phyloP scores from a whole-genome alignment of 106 monocot genomes.

The Dendrobium huoshanense region DNA sequence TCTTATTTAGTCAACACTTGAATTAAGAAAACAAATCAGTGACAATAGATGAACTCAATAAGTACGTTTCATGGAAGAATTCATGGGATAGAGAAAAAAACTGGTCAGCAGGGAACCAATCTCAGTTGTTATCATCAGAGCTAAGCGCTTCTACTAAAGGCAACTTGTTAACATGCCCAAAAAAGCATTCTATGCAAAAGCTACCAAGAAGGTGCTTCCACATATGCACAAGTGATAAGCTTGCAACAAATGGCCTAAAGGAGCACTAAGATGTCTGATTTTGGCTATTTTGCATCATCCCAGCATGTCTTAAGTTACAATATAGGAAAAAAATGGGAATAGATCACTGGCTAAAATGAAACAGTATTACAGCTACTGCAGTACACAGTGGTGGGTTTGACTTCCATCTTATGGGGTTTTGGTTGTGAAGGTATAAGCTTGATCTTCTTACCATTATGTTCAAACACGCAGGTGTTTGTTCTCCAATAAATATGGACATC shows the following conservation, averaged over 20 bases:
- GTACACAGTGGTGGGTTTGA: too few species aligned
- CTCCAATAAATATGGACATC: too few species aligned
- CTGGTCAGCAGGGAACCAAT: constrained; percentile 14
- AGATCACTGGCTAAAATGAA: too few species aligned
- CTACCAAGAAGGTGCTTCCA: not conserved
- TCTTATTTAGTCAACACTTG: too few species aligned
- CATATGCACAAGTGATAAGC: not conserved
- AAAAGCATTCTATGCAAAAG: not conserved
- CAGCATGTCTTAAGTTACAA: not conserved
- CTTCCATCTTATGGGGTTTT: too few species aligned
- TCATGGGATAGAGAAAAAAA: not conserved
- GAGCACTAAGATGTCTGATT: constrained; percentile 3
- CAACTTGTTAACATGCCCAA: not conserved
- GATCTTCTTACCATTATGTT: too few species aligned
- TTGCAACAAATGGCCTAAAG: constrained; percentile 6
- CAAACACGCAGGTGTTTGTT: too few species aligned
- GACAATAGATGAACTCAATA: too few species aligned
- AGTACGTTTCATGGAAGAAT: not conserved
- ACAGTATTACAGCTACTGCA: too few species aligned
- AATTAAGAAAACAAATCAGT: too few species aligned
- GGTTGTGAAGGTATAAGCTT: too few species aligned
- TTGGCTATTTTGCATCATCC: constrained; percentile 9
- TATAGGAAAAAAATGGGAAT: not conserved
- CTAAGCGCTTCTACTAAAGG: constrained; percentile 6
- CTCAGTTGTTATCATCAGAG: constrained; percentile 10